phyloP scores from a whole-genome alignment of 2,329 filamentous ascomycete species.

The Scleromitrula shiraiana region DNA sequence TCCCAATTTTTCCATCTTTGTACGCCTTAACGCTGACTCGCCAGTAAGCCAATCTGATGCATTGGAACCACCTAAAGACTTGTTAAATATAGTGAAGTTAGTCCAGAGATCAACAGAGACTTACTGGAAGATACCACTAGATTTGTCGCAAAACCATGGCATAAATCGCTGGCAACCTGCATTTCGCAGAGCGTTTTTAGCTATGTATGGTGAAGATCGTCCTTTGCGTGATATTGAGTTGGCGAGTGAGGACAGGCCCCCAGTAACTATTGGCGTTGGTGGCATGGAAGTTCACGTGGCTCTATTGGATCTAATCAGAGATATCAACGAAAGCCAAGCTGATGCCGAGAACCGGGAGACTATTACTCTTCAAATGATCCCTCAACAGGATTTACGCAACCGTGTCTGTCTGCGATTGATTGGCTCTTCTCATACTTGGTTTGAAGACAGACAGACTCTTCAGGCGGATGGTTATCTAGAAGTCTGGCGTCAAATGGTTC shows the following conservation, averaged over 20 bases:
- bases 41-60: background rate
- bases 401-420: no score
- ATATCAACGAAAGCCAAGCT: background rate
- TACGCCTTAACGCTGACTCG: background rate
- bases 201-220: background rate
- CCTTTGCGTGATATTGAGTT: constrained; percentile 8
- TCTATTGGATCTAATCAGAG: background rate
- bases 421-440: background rate
- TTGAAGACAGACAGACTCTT: background rate
- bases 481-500: background rate
- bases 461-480: background rate
- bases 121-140: constrained; percentile 21
- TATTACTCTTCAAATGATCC: no score
- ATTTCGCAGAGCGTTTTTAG: background rate
- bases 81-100: background rate
- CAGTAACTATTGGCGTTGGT: constrained; percentile 13
- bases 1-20: background rate
- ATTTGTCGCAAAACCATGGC: constrained; percentile 6
- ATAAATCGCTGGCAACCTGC: constrained; percentile 19
- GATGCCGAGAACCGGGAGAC: background rate
- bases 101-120: background rate
- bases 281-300: constrained; percentile 14
- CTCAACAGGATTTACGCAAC: no score
- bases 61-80: background rate
- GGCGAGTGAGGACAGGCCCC: no score